phyloP scores from a whole-genome alignment of 352 stramenopile genomes.

The Globisporangium mamillatum region DNA sequence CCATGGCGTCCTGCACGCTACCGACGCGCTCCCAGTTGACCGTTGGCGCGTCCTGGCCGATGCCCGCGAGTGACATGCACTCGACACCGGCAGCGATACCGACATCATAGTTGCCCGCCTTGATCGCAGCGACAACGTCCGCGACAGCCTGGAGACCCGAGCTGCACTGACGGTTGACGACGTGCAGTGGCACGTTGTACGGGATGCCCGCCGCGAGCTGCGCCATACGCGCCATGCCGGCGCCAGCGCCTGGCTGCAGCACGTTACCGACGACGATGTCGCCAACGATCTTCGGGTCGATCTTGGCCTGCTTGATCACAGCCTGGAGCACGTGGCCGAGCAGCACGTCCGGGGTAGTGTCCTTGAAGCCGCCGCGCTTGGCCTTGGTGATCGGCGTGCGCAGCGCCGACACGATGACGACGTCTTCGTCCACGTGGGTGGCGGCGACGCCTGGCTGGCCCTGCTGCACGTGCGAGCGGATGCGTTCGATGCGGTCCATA shows the following conservation, averaged over 20 bases:
- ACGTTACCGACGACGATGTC: conserved; percentile 89
- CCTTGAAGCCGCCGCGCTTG: conserved; percentile 88
- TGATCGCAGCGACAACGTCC: conserved; percentile 70
- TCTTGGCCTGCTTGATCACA: conserved; percentile 78
- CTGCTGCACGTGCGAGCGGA: conserved; percentile 60
- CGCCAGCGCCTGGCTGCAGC: conserved; percentile 71
- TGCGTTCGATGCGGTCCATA: conserved; percentile 77
- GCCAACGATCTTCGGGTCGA: conserved; percentile 72
- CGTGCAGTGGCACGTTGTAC: conserved; percentile 67
- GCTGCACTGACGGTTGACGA: conserved; percentile 87
- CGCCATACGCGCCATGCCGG: conserved; percentile 78
- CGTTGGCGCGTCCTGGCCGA: conserved; percentile 47
- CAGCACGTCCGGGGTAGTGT: conserved; percentile 90
- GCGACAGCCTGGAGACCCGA: conserved; percentile 85
- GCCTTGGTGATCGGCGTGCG: conserved; percentile 88
- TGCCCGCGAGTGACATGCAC: conserved; percentile 77
- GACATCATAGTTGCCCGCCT: conserved; percentile 83
- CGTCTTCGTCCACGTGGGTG: conserved; percentile 53
- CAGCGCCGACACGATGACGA: conserved; percentile 81
- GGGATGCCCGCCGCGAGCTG: conserved; percentile 77
- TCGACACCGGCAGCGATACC: conserved; percentile 85
- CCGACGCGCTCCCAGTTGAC: conserved; percentile 62
- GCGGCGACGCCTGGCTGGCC: conserved; percentile 19
- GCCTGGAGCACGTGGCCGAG: conserved; percentile 82
- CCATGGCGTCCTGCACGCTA: conserved; percentile 63